Conservation (phyloP, 768 basidiomycete species). For the Kwoniella botswanensis region DNA sequence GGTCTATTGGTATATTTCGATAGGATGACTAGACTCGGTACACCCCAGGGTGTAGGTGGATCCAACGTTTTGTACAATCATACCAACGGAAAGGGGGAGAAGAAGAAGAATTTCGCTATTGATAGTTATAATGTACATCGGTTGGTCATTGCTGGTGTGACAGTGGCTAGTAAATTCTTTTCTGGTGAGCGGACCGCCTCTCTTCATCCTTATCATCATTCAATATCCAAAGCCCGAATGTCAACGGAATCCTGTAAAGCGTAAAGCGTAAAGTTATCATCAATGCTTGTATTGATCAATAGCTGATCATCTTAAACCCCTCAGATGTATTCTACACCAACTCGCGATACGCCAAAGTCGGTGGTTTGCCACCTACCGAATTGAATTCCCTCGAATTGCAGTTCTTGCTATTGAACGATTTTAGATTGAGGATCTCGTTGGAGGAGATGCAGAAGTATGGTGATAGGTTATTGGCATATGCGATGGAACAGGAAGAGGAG, state of each 20-base stretch:
- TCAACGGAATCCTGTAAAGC: no score
- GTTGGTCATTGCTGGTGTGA: conserved; percentile 95
- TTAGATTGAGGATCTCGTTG: conserved; percentile 80
- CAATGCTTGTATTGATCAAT: no score
- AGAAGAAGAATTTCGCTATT: conserved; percentile 75
- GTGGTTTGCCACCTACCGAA: conserved; percentile 84
- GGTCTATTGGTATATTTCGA: conserved; percentile 96
- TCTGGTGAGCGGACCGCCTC: conserved; percentile 59
- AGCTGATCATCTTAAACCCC: background rate
- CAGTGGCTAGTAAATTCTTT: conserved; percentile 99
- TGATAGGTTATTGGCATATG: conserved; percentile 77
- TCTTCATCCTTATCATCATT: background rate
- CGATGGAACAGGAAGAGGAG: conserved; percentile 38
- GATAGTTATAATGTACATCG: conserved; percentile 97
- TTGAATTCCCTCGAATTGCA: conserved; percentile 97
- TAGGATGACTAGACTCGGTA: conserved; percentile 69
- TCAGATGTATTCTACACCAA: conserved; percentile 97
- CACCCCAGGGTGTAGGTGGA: conserved; percentile 39
- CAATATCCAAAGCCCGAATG: no score
- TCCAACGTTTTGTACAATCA: conserved; percentile 17
- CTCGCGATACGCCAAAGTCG: conserved; percentile 98
- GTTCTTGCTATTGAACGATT: conserved; percentile 95
- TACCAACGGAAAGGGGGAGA: conserved; percentile 6
- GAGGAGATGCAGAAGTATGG: conserved; percentile 96
- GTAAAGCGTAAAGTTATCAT: no score